Percentiles rank a stretch among this genome's conserved stretches.
Evolutionary conservation across 2,329 filamentous ascomycete species (phyloP).

Genomic region (Aspergillus unguis): DNA sequence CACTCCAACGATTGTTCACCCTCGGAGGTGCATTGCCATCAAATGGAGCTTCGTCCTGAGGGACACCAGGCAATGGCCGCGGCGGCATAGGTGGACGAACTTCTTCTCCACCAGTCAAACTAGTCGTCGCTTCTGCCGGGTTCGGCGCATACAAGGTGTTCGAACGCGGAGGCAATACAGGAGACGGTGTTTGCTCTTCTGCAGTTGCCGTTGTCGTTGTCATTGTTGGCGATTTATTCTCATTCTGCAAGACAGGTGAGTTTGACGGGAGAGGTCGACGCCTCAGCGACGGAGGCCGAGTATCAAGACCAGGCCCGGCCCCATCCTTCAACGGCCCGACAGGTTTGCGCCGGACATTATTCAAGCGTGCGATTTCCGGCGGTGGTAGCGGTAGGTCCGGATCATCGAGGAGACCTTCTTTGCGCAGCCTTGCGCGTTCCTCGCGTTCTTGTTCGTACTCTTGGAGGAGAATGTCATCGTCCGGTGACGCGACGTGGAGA

Average conservation of each 20-base stretch:
- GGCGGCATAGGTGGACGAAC: conserved; percentile 2
- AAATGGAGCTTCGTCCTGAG: conserved; percentile 21
- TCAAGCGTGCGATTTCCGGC: conserved; percentile 33
- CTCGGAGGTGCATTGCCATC: conserved; percentile 13
- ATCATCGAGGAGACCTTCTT: conserved; percentile 22
- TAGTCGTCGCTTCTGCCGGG: neutral
- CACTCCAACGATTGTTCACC: conserved; percentile 30
- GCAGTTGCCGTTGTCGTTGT: neutral
- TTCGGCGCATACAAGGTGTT: conserved; percentile 1
- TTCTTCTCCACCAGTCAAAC: neutral
- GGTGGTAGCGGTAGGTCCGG: conserved; percentile 19
- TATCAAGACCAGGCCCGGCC: conserved; percentile 10
- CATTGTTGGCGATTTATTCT: conserved; percentile 1
- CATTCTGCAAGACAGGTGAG: conserved; percentile 19
- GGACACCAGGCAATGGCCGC: conserved; percentile 30
- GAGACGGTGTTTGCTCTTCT: conserved; percentile 15
- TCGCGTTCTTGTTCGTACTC: conserved; percentile 39
- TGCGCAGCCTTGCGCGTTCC: conserved; percentile 24
- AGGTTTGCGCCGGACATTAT: conserved; percentile 40
- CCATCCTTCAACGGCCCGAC: conserved; percentile 20
- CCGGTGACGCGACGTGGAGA: conserved; percentile 69
- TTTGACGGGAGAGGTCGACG: conserved; percentile 13
- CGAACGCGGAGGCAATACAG: conserved; percentile 16
- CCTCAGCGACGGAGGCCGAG: conserved; percentile 18
- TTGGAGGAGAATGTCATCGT: conserved; percentile 49